phyloP scores from a whole-genome alignment of 2,329 filamentous ascomycete species.

The Talaromyces sp. region DNA sequence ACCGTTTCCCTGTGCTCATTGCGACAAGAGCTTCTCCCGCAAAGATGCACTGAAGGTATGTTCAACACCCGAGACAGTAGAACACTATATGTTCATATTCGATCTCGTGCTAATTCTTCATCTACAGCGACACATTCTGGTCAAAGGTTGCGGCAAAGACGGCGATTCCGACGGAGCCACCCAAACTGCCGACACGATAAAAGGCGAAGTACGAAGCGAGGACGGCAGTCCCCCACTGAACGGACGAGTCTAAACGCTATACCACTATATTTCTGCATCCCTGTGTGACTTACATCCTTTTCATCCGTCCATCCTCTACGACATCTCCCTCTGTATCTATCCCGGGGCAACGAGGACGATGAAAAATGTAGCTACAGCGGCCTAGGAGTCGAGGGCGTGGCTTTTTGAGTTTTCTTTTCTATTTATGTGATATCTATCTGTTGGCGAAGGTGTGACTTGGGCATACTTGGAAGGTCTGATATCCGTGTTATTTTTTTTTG shows the following conservation, averaged over 20 bases:
- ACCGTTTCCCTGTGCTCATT: constrained; percentile 87
- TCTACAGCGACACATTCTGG: constrained; percentile 64
- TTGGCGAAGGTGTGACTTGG: constrained; percentile 20
- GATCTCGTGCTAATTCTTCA: not conserved
- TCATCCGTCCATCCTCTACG: not conserved
- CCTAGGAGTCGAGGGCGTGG: constrained; percentile 19
- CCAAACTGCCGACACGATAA: constrained; percentile 10
- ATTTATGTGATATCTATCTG: constrained; percentile 2
- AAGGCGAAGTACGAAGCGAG: constrained; percentile 24
- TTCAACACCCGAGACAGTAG: constrained; percentile 14
- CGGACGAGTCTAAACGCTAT: constrained; percentile 13
- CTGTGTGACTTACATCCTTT: constrained; percentile 12
- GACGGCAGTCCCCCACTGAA: constrained; percentile 25
- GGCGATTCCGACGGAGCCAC: constrained; percentile 27
- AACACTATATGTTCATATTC: no score
- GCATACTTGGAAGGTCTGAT: constrained; percentile 21
- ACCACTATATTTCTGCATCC: constrained; percentile 12
- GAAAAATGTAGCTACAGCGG: constrained; percentile 18
- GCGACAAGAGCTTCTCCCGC: constrained; percentile 94
- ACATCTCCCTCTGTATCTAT: constrained; percentile 15
- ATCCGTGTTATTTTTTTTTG: not conserved
- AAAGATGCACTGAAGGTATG: constrained; percentile 96
- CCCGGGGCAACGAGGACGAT: constrained; percentile 1
- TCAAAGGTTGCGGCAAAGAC: constrained; percentile 67
- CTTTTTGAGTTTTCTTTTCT: constrained; percentile 6